Conservation (phyloP, 2,329 filamentous ascomycete species). For the Verticillium nonalfalfae region DNA sequence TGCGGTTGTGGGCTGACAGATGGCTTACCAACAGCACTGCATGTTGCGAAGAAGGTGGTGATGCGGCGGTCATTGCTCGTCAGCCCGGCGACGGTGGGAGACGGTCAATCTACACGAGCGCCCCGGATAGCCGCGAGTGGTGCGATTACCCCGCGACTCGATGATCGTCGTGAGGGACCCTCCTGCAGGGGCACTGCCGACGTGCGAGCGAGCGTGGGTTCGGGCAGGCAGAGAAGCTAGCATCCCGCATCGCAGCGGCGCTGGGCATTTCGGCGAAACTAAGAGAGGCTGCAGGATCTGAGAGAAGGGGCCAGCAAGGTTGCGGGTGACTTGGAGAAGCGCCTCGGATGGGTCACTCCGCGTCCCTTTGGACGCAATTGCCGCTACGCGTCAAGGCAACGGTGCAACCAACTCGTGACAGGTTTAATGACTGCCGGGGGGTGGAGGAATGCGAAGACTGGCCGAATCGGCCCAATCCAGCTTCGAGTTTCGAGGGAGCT, state of each 20-base stretch:
- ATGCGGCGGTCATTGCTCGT: not conserved
- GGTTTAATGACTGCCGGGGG: not conserved
- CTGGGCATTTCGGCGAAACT: not conserved
- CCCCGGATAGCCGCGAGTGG: not conserved
- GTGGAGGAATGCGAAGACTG: not conserved
- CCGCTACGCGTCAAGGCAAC: not conserved
- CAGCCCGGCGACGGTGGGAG: not conserved
- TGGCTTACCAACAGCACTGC: not conserved
- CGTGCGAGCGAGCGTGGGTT: not conserved
- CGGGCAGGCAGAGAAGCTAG: not conserved
- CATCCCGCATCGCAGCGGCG: not conserved
- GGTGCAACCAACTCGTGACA: not conserved
- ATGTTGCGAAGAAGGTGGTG: not conserved
- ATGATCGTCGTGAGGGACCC: not conserved
- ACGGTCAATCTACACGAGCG: not conserved
- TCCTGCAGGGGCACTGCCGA: not conserved
- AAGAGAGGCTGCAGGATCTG: not conserved
- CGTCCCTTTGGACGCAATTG: not conserved
- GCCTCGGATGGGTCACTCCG: not conserved
- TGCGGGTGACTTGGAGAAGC: not conserved
- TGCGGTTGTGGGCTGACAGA: not conserved
- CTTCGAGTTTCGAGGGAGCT: not conserved
- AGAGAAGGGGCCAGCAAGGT: not conserved
- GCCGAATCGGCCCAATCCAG: conserved; percentile 1
- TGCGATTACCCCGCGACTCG: not conserved